phyloP scores from a whole-genome alignment of 768 basidiomycete genomes.

The Rhodotorula diobovata region DNA sequence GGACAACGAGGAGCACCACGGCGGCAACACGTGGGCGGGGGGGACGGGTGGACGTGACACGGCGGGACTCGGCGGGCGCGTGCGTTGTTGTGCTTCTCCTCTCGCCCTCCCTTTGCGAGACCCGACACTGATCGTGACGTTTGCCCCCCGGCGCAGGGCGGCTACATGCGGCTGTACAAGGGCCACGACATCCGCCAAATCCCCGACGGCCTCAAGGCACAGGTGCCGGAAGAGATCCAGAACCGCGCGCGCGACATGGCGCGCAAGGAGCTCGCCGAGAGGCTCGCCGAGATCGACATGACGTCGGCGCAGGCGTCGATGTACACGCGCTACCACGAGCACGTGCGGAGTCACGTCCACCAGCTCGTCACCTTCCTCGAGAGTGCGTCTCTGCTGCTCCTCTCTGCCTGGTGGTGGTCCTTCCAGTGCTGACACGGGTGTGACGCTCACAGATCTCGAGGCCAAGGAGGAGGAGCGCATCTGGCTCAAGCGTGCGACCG shows the following conservation, averaged over 20 bases:
- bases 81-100: background rate
- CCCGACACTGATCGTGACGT: no score
- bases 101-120: no score
- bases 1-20: constrained; percentile 24
- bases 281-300: constrained; percentile 27
- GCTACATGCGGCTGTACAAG: constrained; percentile 32
- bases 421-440: no score
- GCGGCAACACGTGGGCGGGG: constrained; percentile 35
- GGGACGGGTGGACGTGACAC: constrained; percentile 35
- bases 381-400: constrained; percentile 4
- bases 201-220: constrained; percentile 22
- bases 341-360: constrained; percentile 6
- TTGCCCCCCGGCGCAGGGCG: constrained; percentile 26
- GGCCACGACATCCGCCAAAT: constrained; percentile 24
- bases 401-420: background rate
- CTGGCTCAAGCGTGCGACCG: constrained; percentile 29
- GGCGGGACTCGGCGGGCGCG: constrained; percentile 21
- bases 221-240: constrained; percentile 28
- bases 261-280: constrained; percentile 22
- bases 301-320: constrained; percentile 6
- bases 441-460: constrained; percentile 16
- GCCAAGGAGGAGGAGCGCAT: constrained; percentile 35
- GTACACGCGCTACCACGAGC: constrained; percentile 26
- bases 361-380: constrained; percentile 31
- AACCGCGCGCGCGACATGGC: constrained; percentile 36